Evolutionary conservation across 23 red algal species (phyloP), one percentile per base, ranked within the genome.

Genomic region (Chondrus crispus): DNA sequence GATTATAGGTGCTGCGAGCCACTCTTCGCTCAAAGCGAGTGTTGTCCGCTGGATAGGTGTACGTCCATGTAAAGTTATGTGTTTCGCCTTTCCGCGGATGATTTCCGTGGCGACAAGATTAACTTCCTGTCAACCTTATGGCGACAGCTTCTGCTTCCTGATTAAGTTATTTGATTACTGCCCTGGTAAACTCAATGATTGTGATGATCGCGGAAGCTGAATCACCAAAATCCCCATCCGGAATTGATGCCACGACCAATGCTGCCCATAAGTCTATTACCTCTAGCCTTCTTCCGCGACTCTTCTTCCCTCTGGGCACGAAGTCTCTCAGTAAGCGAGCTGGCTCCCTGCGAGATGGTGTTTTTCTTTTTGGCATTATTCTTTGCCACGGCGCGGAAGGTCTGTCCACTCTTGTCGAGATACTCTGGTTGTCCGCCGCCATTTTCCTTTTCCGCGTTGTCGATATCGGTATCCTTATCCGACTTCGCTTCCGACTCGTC

Each of bases 291-390:
- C 45, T 90, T 89, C 20, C 77, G 72, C 12, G 41, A 70, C 66
- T 95, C 93, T 64, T 95, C 93, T 62, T 95, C 81, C 24, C 93
- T 70, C 75, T 95, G 93, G 6, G 93, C 84, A 38, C 80, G 53
- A 51, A 95, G 64, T 11, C 93, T 58, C 74, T 95, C 93, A 68
- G 82, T 69, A 44, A 95, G 66, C 12, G 82, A 88, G 24, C 70
- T 91, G 3, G 86, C 93, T 18, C 82, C 93, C 19, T 95, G 87
- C 7, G 75, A 41, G 62, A 92, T 92, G 45, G 77, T 92, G 46
- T 92, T 28, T 38, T 92, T 92, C 52, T 92, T 92, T 63, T 84
- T 92, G 5, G 89, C 89, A 69, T 92, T 92, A 19, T 84, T 82
- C 63, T 84, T 92, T 5, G 89, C 89, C 8, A 92, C 68, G 41